Conservation (phyloP, 164 flowering plant species). For the Saururus chinensis region DNA sequence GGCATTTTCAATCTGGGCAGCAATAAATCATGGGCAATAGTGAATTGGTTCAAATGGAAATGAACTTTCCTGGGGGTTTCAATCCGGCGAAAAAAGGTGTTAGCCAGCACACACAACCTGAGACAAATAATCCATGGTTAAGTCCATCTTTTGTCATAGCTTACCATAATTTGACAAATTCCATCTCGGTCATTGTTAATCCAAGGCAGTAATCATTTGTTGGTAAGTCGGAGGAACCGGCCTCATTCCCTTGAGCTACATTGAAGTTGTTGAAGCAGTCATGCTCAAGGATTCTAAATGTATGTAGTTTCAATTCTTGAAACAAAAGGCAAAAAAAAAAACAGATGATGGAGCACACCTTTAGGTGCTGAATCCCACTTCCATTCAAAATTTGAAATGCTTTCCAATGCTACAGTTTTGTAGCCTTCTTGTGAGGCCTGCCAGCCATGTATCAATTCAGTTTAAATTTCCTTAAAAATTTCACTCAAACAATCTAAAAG, state of each 20-base stretch:
- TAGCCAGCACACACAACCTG: slow-evolving; percentile 45
- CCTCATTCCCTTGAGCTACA: slow-evolving; percentile 11
- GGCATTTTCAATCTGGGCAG: slow-evolving; percentile 6
- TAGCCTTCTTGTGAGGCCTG: slow-evolving; percentile 48
- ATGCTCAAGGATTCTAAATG: slow-evolving; percentile 23
- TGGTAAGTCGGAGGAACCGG: not conserved
- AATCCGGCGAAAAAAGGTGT: slow-evolving; percentile 63
- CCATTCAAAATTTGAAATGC: slow-evolving; percentile 31
- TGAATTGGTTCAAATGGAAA: slow-evolving; percentile 43
- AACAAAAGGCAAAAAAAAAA: not conserved
- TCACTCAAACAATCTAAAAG: not conserved
- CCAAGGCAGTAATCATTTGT: slow-evolving; percentile 28
- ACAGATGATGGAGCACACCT: slow-evolving; percentile 16
- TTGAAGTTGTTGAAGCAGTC: slow-evolving; percentile 17
- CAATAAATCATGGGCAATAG: slow-evolving; percentile 10
- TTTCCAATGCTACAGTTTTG: slow-evolving; percentile 43
- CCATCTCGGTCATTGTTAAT: slow-evolving; percentile 32
- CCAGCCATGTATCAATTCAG: not conserved
- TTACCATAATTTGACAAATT: slow-evolving; percentile 18
- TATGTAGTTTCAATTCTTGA: slow-evolving; percentile 3
- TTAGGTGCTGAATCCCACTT: slow-evolving; percentile 21
- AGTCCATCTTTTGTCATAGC: slow-evolving; percentile 57
- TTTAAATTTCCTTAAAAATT: not conserved
- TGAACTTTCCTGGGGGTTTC: slow-evolving; percentile 56
- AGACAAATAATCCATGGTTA: slow-evolving; percentile 52